These are phyloP conservation scores for Vachellia pachyceras DNA, from an alignment of 306 rosid species.

Conservation along the genomic window DNA sequence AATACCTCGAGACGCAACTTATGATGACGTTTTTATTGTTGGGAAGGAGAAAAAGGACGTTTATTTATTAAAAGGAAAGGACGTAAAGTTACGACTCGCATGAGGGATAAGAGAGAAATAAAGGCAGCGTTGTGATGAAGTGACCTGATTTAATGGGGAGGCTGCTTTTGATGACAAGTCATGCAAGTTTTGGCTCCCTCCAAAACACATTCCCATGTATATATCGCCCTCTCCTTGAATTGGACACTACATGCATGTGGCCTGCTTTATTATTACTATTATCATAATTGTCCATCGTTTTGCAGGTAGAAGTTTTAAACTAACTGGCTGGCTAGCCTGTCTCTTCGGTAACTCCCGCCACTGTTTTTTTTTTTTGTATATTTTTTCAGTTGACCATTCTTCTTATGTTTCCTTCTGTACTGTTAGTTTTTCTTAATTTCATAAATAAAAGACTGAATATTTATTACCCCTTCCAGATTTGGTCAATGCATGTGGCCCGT, in stretches of 20 bases:
- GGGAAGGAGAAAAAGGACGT: neutral
- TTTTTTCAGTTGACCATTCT: too few relatives aligned
- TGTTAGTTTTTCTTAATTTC: neutral
- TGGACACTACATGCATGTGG: slow-evolving; percentile 23
- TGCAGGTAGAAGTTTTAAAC: neutral
- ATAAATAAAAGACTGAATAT: neutral
- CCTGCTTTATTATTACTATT: neutral
- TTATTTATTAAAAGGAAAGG: too few relatives aligned
- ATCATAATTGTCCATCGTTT: neutral
- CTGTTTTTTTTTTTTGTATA: neutral
- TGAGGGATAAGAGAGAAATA: slow-evolving; percentile 11
- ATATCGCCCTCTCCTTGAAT: neutral
- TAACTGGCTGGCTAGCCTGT: neutral
- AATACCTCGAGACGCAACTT: neutral
- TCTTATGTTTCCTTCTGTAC: neutral
- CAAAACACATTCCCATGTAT: neutral
- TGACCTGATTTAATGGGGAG: neutral
- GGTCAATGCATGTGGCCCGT: too few relatives aligned
- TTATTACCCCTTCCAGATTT: neutral
- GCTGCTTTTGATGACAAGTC: slow-evolving; percentile 5
- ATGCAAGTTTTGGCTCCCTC: slow-evolving; percentile 11
- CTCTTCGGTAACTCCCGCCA: neutral
- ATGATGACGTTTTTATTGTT: neutral
- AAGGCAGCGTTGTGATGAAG: neutral
- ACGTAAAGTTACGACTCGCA: neutral